A percentile compares a stretch with the other conserved stretches of the same genome.
Evolutionary conservation across 2,329 filamentous ascomycete species (phyloP).

Genomic region (Orbilia oligospora): DNA sequence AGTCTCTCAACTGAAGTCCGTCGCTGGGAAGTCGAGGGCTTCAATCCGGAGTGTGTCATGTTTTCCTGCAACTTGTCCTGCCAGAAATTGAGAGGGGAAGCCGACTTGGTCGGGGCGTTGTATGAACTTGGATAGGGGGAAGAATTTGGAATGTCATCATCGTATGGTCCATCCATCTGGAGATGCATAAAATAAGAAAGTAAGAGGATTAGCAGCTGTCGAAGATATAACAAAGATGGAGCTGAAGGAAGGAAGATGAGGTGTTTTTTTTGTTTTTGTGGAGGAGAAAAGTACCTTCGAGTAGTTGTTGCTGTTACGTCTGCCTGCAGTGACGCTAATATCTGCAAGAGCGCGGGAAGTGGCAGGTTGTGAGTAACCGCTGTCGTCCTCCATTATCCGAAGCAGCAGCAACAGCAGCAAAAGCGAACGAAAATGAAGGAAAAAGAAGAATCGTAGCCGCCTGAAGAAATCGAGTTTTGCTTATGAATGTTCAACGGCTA

Average conservation of each 20-base stretch:
- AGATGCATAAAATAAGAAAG: not conserved
- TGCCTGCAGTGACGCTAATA: constrained; percentile 85
- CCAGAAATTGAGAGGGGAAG: constrained; percentile 92
- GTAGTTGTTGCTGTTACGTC: constrained; percentile 91
- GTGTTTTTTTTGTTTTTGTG: constrained; percentile 7
- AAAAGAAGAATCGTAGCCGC: not conserved
- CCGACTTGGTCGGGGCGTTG: constrained; percentile 63
- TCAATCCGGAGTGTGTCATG: constrained; percentile 68
- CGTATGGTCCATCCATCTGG: constrained; percentile 51
- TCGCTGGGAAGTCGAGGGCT: constrained; percentile 76
- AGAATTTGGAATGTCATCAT: constrained; percentile 63
- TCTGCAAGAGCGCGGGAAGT: constrained; percentile 85
- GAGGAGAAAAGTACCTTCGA: constrained; percentile 73
- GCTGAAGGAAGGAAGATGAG: not conserved
- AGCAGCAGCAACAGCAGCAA: not conserved
- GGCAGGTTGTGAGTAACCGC: constrained; percentile 70
- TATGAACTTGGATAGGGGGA: constrained; percentile 63
- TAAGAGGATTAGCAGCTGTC: constrained; percentile 4
- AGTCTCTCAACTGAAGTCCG: constrained; percentile 95
- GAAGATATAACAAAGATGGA: not conserved
- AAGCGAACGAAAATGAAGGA: not conserved
- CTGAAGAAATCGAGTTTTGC: constrained; percentile 68
- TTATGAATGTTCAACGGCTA: constrained; percentile 85
- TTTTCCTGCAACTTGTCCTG: constrained; percentile 86
- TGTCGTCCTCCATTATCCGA: constrained; percentile 72